Evolutionary conservation across 2,329 filamentous ascomycete species (phyloP).

Genomic region (Colletotrichum sidae): DNA sequence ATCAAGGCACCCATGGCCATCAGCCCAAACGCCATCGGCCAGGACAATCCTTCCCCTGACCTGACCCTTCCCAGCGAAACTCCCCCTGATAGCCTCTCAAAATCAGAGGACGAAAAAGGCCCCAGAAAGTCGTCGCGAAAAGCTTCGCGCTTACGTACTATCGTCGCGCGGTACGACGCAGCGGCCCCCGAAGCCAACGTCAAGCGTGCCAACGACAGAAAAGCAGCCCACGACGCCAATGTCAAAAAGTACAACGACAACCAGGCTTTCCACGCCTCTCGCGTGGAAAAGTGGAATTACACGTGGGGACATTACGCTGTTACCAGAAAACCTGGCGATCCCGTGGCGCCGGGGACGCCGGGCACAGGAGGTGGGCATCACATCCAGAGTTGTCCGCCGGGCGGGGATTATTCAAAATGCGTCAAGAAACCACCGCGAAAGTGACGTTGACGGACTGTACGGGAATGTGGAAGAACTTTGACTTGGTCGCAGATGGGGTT

Average conservation of each 20-base stretch:
- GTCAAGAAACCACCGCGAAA: too few species aligned
- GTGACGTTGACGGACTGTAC: too few species aligned
- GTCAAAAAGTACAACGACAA: background rate
- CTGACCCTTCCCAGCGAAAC: too few species aligned
- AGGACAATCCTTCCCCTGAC: too few species aligned
- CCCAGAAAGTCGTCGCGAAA: too few species aligned
- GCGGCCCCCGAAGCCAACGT: too few species aligned
- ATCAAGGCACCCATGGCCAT: too few species aligned
- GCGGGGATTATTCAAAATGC: conserved; percentile 7
- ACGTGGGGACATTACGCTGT: background rate
- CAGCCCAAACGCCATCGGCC: too few species aligned
- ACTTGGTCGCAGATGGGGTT: too few species aligned
- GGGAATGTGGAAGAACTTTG: too few species aligned
- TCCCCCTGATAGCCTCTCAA: too few species aligned
- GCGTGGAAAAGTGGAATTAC: background rate
- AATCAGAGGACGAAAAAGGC: too few species aligned
- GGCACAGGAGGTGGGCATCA: background rate
- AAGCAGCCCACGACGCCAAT: background rate
- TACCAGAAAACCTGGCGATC: rapidly evolving
- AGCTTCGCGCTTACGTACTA: background rate
- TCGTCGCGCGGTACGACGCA: background rate
- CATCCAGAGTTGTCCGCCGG: background rate
- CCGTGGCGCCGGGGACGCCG: background rate
- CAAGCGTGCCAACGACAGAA: background rate
- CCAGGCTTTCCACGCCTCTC: background rate